Conservation (phyloP, 202 grass and related monocot genomes). For the Schoenoplectus tabernaemontani region DNA sequence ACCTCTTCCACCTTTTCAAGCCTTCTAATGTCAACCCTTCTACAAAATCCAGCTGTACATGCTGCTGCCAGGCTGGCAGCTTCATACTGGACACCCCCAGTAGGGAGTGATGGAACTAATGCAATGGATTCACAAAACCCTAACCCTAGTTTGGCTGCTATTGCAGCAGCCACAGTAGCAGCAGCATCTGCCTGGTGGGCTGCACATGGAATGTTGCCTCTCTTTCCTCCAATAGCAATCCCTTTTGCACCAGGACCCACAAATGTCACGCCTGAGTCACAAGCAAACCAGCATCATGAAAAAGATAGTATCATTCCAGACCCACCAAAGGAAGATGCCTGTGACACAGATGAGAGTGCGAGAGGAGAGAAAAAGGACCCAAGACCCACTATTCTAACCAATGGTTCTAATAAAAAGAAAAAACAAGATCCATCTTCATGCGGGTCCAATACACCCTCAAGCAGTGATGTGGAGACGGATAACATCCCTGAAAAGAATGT, state of each 20-base stretch:
- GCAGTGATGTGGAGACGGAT: slow-evolving; percentile 57
- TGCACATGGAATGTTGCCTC: slow-evolving; percentile 75
- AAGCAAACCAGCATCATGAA: slow-evolving; percentile 24
- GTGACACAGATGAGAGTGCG: slow-evolving; percentile 35
- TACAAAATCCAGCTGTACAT: slow-evolving; percentile 78
- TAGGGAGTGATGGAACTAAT: slow-evolving; percentile 30
- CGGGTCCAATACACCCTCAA: slow-evolving; percentile 71
- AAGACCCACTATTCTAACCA: slow-evolving; percentile 14
- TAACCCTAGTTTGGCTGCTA: slow-evolving; percentile 52
- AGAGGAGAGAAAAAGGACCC: slow-evolving; percentile 34
- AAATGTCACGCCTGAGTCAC: slow-evolving; percentile 29
- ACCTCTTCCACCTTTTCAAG: slow-evolving; percentile 68
- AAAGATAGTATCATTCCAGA: slow-evolving; percentile 30
- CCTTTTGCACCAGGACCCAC: slow-evolving; percentile 46
- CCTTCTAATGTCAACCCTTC: slow-evolving; percentile 63
- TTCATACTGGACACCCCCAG: slow-evolving; percentile 60
- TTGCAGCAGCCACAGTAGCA: slow-evolving; percentile 69
- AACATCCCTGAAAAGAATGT: slow-evolving; percentile 51
- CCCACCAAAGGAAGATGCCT: slow-evolving; percentile 29
- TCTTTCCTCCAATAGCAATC: slow-evolving; percentile 54
- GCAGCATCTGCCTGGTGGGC: slow-evolving; percentile 96
- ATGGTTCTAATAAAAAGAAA: slow-evolving; percentile 46
- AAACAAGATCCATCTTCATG: slow-evolving; percentile 70
- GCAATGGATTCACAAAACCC: slow-evolving; percentile 34
- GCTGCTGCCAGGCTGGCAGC: slow-evolving; percentile 64